Percentiles rank a stretch among this genome's conserved stretches.
These are phyloP conservation scores for Cenchrus fungigraminus DNA, from an alignment of 176 grass and related monocot species.

Conservation along the genomic window DNA sequence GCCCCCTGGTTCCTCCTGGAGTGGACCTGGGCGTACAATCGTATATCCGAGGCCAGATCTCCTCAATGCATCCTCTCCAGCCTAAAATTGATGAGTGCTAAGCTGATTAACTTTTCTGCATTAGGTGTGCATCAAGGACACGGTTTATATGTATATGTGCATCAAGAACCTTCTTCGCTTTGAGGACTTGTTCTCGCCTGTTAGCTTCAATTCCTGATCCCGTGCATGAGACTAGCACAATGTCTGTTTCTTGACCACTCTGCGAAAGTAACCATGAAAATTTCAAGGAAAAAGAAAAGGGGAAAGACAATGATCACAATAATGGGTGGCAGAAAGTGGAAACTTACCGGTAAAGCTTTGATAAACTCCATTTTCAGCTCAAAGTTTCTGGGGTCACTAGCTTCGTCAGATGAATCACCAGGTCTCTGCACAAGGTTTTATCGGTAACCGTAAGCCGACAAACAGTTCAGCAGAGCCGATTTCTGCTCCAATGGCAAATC, in stretches of 20 bases:
- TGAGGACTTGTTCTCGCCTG: constrained; percentile 92
- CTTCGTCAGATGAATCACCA: constrained; percentile 66
- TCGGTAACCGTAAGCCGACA: background rate
- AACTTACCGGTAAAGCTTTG: constrained; percentile 96
- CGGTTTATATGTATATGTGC: background rate
- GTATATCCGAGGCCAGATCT: constrained; percentile 96
- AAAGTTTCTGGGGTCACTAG: constrained; percentile 85
- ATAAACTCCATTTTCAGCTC: constrained; percentile 92
- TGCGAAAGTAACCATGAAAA: constrained; percentile 37
- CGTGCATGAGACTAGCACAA: constrained; percentile 91
- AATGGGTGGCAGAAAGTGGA: background rate
- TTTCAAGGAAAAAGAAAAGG: background rate
- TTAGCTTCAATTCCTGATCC: constrained; percentile 83
- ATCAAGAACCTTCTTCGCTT: constrained; percentile 78
- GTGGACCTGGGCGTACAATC: constrained; percentile 86
- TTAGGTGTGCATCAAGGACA: constrained; percentile 39
- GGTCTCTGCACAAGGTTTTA: constrained; percentile 63
- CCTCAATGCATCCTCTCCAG: constrained; percentile 90
- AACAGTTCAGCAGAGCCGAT: background rate
- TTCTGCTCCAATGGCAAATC: background rate
- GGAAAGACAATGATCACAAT: background rate
- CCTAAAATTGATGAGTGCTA: constrained; percentile 42
- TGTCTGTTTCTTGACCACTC: constrained; percentile 87
- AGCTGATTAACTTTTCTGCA: constrained; percentile 24
- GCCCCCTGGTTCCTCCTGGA: constrained; percentile 79